Evolutionary conservation across 352 stramenopile genomes (phyloP).

Genomic region (Thraustochytrium sp.): DNA sequence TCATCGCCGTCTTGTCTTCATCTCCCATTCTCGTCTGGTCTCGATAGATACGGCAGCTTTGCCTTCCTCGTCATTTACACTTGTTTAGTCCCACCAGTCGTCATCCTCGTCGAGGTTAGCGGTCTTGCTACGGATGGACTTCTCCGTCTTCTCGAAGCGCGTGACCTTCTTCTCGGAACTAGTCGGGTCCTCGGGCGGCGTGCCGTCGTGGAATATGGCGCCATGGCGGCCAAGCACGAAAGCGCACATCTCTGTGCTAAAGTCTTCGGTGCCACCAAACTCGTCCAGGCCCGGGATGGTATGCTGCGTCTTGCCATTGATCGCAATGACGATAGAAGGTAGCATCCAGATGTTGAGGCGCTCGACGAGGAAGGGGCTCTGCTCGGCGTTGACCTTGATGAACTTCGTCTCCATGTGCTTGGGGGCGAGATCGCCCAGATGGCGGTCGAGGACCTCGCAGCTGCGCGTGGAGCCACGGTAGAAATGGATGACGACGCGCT

Average conservation of each 20-base stretch:
- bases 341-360: conserved; percentile 91
- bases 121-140: background rate
- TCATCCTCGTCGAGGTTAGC: conserved; percentile 42
- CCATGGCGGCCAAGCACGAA: conserved; percentile 83
- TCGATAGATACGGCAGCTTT: no score
- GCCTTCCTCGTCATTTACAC: no score
- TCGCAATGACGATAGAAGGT: conserved; percentile 87
- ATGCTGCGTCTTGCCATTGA: conserved; percentile 89
- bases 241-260: conserved; percentile 80
- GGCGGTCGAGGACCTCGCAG: conserved; percentile 85
- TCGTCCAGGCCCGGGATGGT: conserved; percentile 91
- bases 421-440: conserved; percentile 76
- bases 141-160: conserved; percentile 30
- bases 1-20: no score
- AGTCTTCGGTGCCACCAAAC: conserved; percentile 83
- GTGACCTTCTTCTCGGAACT: conserved; percentile 32
- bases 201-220: conserved; percentile 93
- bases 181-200: conserved; percentile 44
- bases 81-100: conserved; percentile 39
- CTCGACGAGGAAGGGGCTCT: conserved; percentile 90
- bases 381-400: conserved; percentile 90
- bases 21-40: no score
- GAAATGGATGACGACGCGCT: conserved; percentile 88
- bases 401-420: conserved; percentile 90
- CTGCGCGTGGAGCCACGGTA: conserved; percentile 82